Evolutionary conservation across 768 basidiomycete genomes (phyloP).

Genomic region (Suillus clintonianus): DNA sequence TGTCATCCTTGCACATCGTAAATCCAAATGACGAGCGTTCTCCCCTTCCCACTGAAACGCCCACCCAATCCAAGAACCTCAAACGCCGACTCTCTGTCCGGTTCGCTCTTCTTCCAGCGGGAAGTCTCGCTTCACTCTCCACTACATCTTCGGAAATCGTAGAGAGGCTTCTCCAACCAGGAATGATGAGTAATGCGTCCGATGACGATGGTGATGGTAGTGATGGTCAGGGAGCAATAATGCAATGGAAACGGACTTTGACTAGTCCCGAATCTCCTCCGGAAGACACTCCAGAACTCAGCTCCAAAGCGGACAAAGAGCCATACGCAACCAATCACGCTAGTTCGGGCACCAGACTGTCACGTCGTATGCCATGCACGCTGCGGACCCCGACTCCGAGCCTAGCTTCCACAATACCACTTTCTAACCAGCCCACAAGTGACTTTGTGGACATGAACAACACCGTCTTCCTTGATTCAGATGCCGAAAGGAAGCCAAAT

Average conservation of each 20-base stretch:
- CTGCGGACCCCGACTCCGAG: constrained; percentile 50
- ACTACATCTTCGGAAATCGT: constrained; percentile 48
- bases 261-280: constrained; percentile 22
- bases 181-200: constrained; percentile 32
- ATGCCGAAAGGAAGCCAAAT: constrained; percentile 14
- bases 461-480: constrained; percentile 26
- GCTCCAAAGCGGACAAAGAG: constrained; percentile 11
- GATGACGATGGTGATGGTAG: constrained; percentile 32
- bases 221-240: constrained; percentile 19
- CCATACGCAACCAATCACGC: neutral
- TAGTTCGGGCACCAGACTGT: constrained; percentile 14
- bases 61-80: constrained; percentile 6
- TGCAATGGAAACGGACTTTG: constrained; percentile 34
- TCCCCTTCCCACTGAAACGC: constrained; percentile 4
- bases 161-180: constrained; percentile 46
- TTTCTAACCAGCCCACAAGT: constrained; percentile 36
- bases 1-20: constrained; percentile 49
- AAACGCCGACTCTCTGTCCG: constrained; percentile 31
- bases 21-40: constrained; percentile 20
- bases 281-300: constrained; percentile 41
- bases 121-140: constrained; percentile 54
- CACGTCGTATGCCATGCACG: constrained; percentile 58
- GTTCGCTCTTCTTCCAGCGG: constrained; percentile 33
- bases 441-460: constrained; percentile 23
- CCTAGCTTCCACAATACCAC: constrained; percentile 24